Evolutionary conservation across 1,284 basidiomycete species (phyloP).

Genomic region (Mycosarcoma maydis): DNA sequence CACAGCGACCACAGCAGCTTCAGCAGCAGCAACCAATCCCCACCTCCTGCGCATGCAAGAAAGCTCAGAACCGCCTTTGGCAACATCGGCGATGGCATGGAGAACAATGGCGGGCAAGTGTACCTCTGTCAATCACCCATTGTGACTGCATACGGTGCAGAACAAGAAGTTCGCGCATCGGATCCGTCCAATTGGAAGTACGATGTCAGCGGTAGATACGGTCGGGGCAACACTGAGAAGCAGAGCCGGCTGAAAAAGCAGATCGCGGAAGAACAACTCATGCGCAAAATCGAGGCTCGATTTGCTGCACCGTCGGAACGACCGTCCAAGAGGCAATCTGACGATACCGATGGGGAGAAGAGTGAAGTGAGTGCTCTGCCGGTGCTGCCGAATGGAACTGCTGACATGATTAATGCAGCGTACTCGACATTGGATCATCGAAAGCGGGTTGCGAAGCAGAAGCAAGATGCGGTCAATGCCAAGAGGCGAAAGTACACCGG

Average conservation of each 20-base stretch:
- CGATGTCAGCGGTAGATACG: slow-evolving; percentile 32
- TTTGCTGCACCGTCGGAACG: slow-evolving; percentile 9
- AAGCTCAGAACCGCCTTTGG: slow-evolving; percentile 28
- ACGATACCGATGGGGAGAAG: neutral
- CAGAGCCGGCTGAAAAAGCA: slow-evolving; percentile 26
- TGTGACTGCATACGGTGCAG: neutral
- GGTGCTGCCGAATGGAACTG: slow-evolving; percentile 27
- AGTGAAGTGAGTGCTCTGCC: slow-evolving; percentile 4
- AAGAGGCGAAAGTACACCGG: slow-evolving; percentile 36
- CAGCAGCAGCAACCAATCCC: neutral
- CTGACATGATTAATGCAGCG: slow-evolving; percentile 35
- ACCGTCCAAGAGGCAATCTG: neutral
- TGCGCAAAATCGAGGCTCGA: slow-evolving; percentile 22
- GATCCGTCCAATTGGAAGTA: slow-evolving; percentile 42
- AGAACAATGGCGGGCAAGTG: slow-evolving; percentile 25
- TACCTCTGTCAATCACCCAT: slow-evolving; percentile 20
- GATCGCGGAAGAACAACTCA: slow-evolving; percentile 33
- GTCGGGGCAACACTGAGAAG: slow-evolving; percentile 30
- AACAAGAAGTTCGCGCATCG: slow-evolving; percentile 11
- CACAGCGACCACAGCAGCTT: slow-evolving; percentile 3
- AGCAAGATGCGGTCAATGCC: neutral
- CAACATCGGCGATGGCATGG: slow-evolving; percentile 37
- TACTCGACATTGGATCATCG: slow-evolving; percentile 37
- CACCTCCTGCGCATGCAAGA: slow-evolving; percentile 6
- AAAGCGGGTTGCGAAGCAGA: slow-evolving; percentile 20